Evolutionary conservation across 257 asterid genomes (phyloP), one percentile per base, ranked within the genome.

Genomic region (Forsythia suspensa): DNA sequence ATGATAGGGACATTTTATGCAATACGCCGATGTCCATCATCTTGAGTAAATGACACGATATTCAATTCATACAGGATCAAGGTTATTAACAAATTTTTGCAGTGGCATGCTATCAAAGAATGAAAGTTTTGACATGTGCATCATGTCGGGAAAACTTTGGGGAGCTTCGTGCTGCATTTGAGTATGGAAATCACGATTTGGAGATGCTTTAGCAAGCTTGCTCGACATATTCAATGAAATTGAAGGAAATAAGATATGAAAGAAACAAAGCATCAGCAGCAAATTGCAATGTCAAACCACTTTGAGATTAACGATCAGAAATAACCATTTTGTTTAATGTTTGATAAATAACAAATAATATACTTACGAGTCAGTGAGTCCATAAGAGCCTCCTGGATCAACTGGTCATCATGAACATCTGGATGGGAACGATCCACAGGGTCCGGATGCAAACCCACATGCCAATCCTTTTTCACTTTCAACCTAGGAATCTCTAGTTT

Each of bases 361-460:
- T 24, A 85, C 89, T 65, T 86, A 96, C 99, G 85, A 76, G 81
- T n/a, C 74, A 84, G 70, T 24, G 95, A 87, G 68, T 86, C 89
- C 78, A 55, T 29, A 73, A 85, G 83, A 61, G 96, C 90, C 74
- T 94, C 98, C 82, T 92, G 91, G 44, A 87, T 71, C 73, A 96
- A 88, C 73, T 87, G 85, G 36, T 90, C 92, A 80, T 96, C 99
- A 77, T 90, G 87, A 80, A 96, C 98, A 90, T 96, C 96, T 38
- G 99, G 97, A 82, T 96, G 98, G 76, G 96, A 88, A 65, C 97
- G 95, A 75, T 96, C 98, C 77, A 87, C 97, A 6, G 95, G 96
- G 77, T 92, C 98, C 36, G 90, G 87, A 70, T 89, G 86, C 92
- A 96, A 88, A 71, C 97, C 99, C 80, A 92, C 98, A 85, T 87